Evolutionary conservation across 2,329 filamentous ascomycete genomes (phyloP), one percentile per base, ranked within the genome.

Genomic region (Westerdykella sp.): DNA sequence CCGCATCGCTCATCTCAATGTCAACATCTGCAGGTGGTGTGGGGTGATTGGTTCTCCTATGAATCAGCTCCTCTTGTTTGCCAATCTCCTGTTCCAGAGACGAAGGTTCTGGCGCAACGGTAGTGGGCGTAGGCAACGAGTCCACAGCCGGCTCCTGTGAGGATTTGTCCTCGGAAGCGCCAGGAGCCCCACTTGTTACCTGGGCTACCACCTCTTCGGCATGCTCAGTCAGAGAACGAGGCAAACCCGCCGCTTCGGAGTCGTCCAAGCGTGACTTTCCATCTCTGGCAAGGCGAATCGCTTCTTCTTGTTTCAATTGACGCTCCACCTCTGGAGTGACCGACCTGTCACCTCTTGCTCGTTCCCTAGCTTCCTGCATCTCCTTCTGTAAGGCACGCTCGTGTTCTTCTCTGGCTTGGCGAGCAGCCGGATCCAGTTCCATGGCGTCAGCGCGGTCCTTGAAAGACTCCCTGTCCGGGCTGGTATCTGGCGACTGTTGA

Each of bases 401-500:
- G 35, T 77, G 75, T 38, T 77, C 72, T 14, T 73, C 75, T 11
- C n/a, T 35, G 9, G 66, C 64, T 34, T 60, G 59, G 45, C 65
- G 60, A 42, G 69, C 66, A 30, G 68, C 63, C 5, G 63, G 57
- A 18, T 63, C 57, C 14, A 62, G 53, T 6, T 55, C 54, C 31
- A 65, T 56, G n/a, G 64, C 64, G 47, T 62, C 44, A 48, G 57
- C 32, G 49, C 49, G 60, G 22, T 69, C 68, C 9, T 63, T 67
- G 45, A 72, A 70, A 37, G 69, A 63, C 22, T 70, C 84, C 42
- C 84, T 78, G 42, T 85, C 84, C 1, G 84, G 82, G 54, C 84
- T 89, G 1, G 85, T 89, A 52, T 84, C 82, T 1, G 84, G 80
- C 1, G 85, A 89, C 6, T 75, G 77, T 49, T 84, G 78, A 46